Conservation (phyloP, 768 basidiomycete genomes). For the Hydnomerulius pinastri region DNA sequence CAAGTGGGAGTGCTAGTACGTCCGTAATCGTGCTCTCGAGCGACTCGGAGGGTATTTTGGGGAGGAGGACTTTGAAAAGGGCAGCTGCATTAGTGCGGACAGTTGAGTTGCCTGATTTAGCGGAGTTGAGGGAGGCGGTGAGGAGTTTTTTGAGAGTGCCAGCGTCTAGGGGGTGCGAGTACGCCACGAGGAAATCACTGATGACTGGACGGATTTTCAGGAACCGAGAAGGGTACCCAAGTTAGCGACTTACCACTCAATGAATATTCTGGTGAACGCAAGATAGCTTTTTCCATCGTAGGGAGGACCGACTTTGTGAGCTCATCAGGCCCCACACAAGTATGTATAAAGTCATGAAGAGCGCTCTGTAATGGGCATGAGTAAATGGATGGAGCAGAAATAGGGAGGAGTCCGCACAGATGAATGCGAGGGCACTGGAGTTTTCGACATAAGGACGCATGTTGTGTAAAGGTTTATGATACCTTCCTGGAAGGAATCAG, state of each 20-base stretch:
- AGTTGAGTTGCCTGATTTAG: conserved; percentile 71
- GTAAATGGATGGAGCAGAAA: conserved; percentile 12
- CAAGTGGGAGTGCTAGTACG: conserved; percentile 69
- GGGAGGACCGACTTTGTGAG: conserved; percentile 61
- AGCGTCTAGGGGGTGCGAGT: conserved; percentile 48
- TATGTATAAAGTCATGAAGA: conserved; percentile 61
- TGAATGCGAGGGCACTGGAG: conserved; percentile 56
- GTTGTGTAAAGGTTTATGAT: conserved; percentile 62
- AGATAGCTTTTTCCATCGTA: conserved; percentile 73
- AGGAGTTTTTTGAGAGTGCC: conserved; percentile 56
- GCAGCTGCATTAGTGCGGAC: conserved; percentile 58
- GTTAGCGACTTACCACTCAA: conserved; percentile 52
- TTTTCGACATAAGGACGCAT: conserved; percentile 68
- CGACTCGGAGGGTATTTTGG: conserved; percentile 38
- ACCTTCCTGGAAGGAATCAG: conserved; percentile 42
- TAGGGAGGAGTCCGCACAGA: conserved; percentile 43
- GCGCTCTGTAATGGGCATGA: conserved; percentile 40
- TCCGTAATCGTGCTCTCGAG: conserved; percentile 57
- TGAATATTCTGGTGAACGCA: conserved; percentile 80
- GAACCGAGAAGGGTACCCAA: neutral
- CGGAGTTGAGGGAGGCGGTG: conserved; percentile 58
- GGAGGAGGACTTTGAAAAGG: conserved; percentile 55
- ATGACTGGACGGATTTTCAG: conserved; percentile 45
- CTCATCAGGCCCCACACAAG: conserved; percentile 51
- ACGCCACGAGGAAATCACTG: conserved; percentile 57